Percentiles rank a stretch among this genome's conserved stretches.
Conservation (phyloP, 495 filamentous ascomycete genomes). For the Xylaria cubensis region DNA sequence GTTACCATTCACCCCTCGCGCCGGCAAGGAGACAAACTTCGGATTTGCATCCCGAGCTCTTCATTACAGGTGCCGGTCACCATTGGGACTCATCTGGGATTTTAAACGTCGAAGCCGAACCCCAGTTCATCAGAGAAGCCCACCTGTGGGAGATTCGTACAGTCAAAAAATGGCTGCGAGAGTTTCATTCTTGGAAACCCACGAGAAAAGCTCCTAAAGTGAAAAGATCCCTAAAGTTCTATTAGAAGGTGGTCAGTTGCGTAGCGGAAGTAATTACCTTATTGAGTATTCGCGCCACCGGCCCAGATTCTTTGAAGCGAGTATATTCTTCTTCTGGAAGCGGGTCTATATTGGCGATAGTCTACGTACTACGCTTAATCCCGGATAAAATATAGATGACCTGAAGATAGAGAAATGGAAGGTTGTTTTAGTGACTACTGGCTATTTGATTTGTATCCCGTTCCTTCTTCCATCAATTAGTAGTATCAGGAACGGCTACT, state of each 20-base stretch:
- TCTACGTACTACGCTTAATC: neutral
- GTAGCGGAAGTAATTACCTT: neutral
- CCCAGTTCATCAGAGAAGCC: conserved; percentile 56
- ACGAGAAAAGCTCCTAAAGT: conserved; percentile 12
- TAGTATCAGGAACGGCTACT: neutral
- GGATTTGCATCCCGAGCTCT: conserved; percentile 49
- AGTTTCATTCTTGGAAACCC: conserved; percentile 35
- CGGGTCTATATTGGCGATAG: neutral
- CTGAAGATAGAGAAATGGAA: neutral
- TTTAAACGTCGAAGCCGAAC: conserved; percentile 52
- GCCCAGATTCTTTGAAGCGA: neutral
- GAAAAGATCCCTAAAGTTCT: neutral
- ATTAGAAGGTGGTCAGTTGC: neutral
- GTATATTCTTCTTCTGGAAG: neutral
- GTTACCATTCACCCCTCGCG: conserved; percentile 52
- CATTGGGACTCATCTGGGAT: conserved; percentile 59
- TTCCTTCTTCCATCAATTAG: neutral
- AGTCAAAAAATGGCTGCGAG: conserved; percentile 43
- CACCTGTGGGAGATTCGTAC: conserved; percentile 58
- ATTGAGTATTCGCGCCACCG: neutral
- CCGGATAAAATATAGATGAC: neutral
- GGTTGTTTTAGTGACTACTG: neutral
- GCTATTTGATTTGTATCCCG: neutral
- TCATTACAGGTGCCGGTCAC: conserved; percentile 55
- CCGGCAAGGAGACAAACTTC: conserved; percentile 37